These are phyloP conservation scores for Phialemoniopsis sp. DNA, from an alignment of 2,329 filamentous ascomycete genomes.

Conservation along the genomic window DNA sequence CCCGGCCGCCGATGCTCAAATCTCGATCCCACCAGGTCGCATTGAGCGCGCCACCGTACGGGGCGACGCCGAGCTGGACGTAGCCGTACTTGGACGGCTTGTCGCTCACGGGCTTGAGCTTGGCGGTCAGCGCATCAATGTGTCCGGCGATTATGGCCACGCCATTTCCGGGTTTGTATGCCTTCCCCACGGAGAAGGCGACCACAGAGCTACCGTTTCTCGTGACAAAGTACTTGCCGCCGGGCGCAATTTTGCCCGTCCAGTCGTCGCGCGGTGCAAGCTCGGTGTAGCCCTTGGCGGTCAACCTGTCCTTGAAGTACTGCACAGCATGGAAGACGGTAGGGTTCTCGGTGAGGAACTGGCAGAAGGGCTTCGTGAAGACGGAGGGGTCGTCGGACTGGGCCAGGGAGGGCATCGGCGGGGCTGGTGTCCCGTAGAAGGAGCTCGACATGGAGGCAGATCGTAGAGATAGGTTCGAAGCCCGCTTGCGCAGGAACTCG, in stretches of 20 bases:
- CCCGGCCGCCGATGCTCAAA: slow-evolving; percentile 82
- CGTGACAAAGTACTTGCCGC: slow-evolving; percentile 44
- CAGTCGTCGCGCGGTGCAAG: slow-evolving; percentile 78
- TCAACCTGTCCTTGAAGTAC: slow-evolving; percentile 70
- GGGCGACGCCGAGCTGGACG: slow-evolving; percentile 84
- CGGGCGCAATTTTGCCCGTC: slow-evolving; percentile 65
- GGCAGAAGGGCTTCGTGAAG: slow-evolving; percentile 80
- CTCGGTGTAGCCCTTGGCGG: slow-evolving; percentile 68
- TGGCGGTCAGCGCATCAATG: slow-evolving; percentile 86
- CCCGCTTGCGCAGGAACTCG: slow-evolving; percentile 36
- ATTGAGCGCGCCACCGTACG: slow-evolving; percentile 84
- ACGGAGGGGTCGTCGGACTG: slow-evolving; percentile 46
- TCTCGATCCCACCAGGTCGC: slow-evolving; percentile 97
- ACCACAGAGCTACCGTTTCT: slow-evolving; percentile 28
- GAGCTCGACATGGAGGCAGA: slow-evolving; percentile 27
- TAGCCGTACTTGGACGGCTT: slow-evolving; percentile 84
- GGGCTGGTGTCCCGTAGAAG: slow-evolving; percentile 11
- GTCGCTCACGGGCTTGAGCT: slow-evolving; percentile 84
- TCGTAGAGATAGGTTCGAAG: slow-evolving; percentile 40
- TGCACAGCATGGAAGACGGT: slow-evolving; percentile 90
- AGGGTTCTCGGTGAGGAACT: slow-evolving; percentile 85
- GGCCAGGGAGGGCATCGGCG: slow-evolving; percentile 29
- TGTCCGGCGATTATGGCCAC: slow-evolving; percentile 68
- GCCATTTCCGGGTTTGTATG: slow-evolving; percentile 27
- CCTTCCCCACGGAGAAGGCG: slow-evolving; percentile 29